Base-by-base conservation (phyloP, 371 early-diverging fungal genomes). In the Gilbertella persicaria region DNA sequence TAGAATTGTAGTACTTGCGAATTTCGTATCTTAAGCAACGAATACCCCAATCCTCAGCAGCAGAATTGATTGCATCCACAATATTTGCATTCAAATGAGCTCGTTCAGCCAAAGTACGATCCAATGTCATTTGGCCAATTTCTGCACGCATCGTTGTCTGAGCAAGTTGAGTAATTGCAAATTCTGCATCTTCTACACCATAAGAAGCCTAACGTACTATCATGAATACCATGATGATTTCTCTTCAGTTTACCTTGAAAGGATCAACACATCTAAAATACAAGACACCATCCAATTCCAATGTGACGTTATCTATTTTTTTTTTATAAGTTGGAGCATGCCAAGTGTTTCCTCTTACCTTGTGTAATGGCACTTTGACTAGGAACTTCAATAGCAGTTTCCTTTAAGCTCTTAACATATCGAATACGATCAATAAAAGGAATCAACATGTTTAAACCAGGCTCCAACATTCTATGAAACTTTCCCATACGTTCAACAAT, bases 91-190 rank as follows among this genome's bases (percentile, higher is more conserved):
- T 98, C 53, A 98, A 75, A 44, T 89, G 84, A 25, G 94, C 89
- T 58, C 98, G 88, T 66, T 98, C 96, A 2, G 98, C 95, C 45
- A 98, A 71, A 3, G 97, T 98, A 13, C 92, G 83, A 69, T 98
- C 99, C 54, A 98, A 75, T 0, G 97, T 95, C 91, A 98, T 88
- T 69, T 96, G 96, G 25, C 98, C 98, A 64, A 97, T 97, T 65
- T 98, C 98, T 2, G 98, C 95, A 28, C 98, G 87, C 97, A 97
- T 97, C 1, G 98, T 96, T 0, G 99, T 98, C 69, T 97, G 97
- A 21, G 99, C 99, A 49, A 98, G 83, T 68, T 97, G 98, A 4
- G 94, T 83, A 38, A 98, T 84, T 6, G 97, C 94, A 73, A 92
- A 98, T 63, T 95, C 93, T 25, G 94, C 90, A 69, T 97, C 88